phyloP scores from a whole-genome alignment of 176 grass and related monocot species.

The Oryza meridionalis region DNA sequence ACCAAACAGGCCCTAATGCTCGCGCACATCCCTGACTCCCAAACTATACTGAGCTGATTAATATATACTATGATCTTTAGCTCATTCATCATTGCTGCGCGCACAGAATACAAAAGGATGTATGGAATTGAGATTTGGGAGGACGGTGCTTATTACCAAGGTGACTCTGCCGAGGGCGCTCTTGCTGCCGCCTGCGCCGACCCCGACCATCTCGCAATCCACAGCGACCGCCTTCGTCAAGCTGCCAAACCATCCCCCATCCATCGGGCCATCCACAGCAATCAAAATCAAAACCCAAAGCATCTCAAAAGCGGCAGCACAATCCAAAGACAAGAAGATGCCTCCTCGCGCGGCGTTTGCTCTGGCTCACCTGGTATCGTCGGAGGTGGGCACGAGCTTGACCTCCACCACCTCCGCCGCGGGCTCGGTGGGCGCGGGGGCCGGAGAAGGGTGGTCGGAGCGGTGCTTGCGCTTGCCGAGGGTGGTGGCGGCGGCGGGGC shows the following conservation, averaged over 20 bases:
- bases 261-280: constrained; percentile 12
- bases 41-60: neutral
- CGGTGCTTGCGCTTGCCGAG: constrained; percentile 50
- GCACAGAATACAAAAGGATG: constrained; percentile 12
- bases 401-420: neutral
- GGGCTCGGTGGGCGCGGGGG: neutral
- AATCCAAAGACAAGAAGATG: neutral
- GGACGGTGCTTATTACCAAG: constrained; percentile 58
- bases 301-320: constrained; percentile 35
- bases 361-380: constrained; percentile 57
- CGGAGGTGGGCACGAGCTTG: constrained; percentile 68
- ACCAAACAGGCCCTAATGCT: too few relatives aligned
- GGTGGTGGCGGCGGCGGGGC: constrained; percentile 29
- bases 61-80: neutral
- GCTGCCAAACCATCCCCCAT: constrained; percentile 33
- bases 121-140: neutral
- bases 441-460: constrained; percentile 5
- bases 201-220: constrained; percentile 96
- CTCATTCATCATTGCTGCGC: neutral
- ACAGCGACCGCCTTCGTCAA: constrained; percentile 78
- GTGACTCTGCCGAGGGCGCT: constrained; percentile 84
- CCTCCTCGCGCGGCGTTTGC: neutral
- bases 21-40: neutral
- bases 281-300: constrained; percentile 28
- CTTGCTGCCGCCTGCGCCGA: constrained; percentile 63